Base-by-base conservation (phyloP, 2,329 filamentous ascomycete species). In the Xylariaceae sp. region DNA sequence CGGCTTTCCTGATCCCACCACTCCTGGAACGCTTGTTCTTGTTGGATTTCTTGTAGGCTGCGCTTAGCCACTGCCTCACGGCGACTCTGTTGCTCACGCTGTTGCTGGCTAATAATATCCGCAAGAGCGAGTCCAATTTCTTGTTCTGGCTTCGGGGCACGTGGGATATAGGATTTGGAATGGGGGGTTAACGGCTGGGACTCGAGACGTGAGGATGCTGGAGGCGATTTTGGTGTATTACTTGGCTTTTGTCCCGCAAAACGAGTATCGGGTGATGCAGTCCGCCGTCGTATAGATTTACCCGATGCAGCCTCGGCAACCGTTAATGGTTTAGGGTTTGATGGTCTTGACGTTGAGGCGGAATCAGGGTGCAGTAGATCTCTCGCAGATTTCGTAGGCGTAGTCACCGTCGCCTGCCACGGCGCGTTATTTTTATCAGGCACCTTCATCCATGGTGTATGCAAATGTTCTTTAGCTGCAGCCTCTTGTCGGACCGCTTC, bases 11-110 rank as follows among this genome's bases (percentile, higher is more conserved):
- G 85, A 61, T 95, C 89, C 91, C 91, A 96, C 91, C 92, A 96
- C 68, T 95, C 86, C 68, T 96, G 89, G 68, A 99, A 99, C 48
- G 90, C 90, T 67, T 99, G 94, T 71, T 99, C 94, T 61, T 94
- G 85, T 69, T 99, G 94, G 55, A 99, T 99, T 59, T 97, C 94
- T 66, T 95, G 86, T 29, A 99, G 74, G 59, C 89, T 94, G 52
- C 92, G 82, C 72, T 95, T 96, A 2, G 91, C 89, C 10, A 85
- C 85, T 0, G 91, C 89, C 67, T 96, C 92, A 49, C 84, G 86
- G 56, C 95, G 85, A 16, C 83, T 81, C 53, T 90, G 84, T 66
- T 95, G 94, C 68, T 96, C 92, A 8, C 83, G 83, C 68, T 87
- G 84, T 71, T 99, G 91, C 65, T 95, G 85, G 7, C 85, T 85